A percentile compares a stretch with the other conserved stretches of the same genome.
Conservation (phyloP, 2,329 filamentous ascomycete genomes). For the Colletotrichum sp. region DNA sequence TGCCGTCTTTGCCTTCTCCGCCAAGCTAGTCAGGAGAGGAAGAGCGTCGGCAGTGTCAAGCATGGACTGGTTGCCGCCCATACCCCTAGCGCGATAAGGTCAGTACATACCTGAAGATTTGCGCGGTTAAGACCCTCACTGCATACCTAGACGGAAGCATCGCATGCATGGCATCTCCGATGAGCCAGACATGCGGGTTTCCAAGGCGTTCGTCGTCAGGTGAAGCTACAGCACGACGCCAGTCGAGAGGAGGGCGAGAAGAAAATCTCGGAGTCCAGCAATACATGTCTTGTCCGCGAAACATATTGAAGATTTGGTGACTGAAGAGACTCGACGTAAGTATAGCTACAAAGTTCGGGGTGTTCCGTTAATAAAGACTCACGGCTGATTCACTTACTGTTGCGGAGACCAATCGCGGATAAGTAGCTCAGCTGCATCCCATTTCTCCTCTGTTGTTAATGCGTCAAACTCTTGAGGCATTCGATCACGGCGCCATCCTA, state of each 20-base stretch:
- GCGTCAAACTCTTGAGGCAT: neutral
- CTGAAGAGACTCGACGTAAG: neutral
- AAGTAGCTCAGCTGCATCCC: neutral
- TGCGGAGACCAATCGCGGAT: neutral
- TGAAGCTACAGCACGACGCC: neutral
- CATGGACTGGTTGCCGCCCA: neutral
- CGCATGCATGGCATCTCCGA: neutral
- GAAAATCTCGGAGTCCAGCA: neutral
- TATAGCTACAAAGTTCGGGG: neutral
- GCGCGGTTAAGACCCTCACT: fast-evolving
- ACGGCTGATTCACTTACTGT: neutral
- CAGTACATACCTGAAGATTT: neutral
- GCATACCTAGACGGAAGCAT: neutral
- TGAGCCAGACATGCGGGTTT: neutral
- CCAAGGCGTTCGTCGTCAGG: neutral
- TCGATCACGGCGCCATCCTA: neutral
- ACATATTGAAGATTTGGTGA: neutral
- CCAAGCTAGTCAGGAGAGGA: neutral
- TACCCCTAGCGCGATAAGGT: neutral
- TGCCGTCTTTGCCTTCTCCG: neutral
- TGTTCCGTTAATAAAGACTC: fast-evolving
- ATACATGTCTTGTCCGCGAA: neutral
- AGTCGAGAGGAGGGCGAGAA: neutral
- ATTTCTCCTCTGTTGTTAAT: neutral
- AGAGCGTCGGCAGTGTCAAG: neutral